Evolutionary conservation across 2,329 filamentous ascomycete genomes (phyloP).

Genomic region (Ophiocordyceps unilateralis): DNA sequence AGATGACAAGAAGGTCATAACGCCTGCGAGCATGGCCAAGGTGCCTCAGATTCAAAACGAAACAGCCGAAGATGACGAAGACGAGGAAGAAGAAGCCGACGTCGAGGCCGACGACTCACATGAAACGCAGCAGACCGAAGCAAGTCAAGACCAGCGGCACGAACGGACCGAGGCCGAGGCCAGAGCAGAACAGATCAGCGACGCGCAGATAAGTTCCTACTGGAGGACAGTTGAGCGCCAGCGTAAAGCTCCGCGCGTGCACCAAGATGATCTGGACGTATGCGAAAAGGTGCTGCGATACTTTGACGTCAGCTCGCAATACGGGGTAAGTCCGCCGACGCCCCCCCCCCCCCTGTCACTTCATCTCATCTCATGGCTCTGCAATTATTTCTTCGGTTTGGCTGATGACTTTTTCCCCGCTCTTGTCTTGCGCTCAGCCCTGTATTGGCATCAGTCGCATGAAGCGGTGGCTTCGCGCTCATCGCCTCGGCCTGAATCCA

Average conservation of each 20-base stretch:
- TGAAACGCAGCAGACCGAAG: background rate
- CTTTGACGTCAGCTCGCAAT: conserved; percentile 84
- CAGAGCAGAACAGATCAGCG: conserved; percentile 45
- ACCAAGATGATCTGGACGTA: conserved; percentile 54
- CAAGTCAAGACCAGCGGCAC: conserved; percentile 6
- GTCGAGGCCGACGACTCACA: background rate
- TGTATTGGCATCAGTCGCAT: conserved; percentile 70
- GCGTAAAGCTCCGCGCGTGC: conserved; percentile 52
- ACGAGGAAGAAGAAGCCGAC: conserved; percentile 5
- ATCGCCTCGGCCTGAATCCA: conserved; percentile 66
- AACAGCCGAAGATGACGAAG: conserved; percentile 5
- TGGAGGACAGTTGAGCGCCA: conserved; percentile 58
- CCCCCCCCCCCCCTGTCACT: too few relatives aligned
- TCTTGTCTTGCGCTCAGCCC: conserved; percentile 35
- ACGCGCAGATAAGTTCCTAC: conserved; percentile 56
- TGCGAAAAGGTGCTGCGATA: conserved; percentile 79
- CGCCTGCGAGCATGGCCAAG: background rate
- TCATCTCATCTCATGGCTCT: too few relatives aligned
- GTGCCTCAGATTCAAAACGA: background rate
- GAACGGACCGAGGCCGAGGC: conserved; percentile 34
- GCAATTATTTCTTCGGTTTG: background rate
- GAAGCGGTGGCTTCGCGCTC: conserved; percentile 76
- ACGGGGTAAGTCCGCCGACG: conserved; percentile 49
- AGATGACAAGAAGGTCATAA: background rate
- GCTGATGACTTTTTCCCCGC: background rate